Evolutionary conservation across 495 filamentous ascomycete genomes (phyloP), one percentile per base, ranked within the genome.

Genomic region (Aspergillus steynii): DNA sequence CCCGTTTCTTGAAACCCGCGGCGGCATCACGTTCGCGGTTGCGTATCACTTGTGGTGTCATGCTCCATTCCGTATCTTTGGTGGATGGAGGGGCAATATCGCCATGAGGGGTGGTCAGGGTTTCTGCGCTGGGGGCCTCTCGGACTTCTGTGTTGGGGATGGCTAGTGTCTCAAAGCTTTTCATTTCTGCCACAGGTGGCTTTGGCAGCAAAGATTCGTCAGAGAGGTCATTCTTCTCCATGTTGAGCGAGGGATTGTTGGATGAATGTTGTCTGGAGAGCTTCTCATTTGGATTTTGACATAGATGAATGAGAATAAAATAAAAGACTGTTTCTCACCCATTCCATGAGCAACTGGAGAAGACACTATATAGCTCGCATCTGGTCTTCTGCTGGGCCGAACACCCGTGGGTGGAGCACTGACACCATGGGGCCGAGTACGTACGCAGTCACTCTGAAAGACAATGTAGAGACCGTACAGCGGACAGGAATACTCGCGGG

Each of bases 1-100:
- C 61, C 15, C 60, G 57, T n/a, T 46, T 55, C 32, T 68, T 68
- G 60, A 58, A 68, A 0, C 62, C 62, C 5, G 65, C 61, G 7
- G 61, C 49, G 28, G 26, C 58, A 3, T 61, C 60, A 29, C 61
- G 64, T 42, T 63, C 54, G n/a, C 60, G 50, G 47, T 49, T 51
- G 2, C 49, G 46, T n/a, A 56, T 29, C 10, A 62, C 60, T 14
- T 58, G 60, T 3, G 55, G 29, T n/a, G 60, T 53, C 60, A 62
- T 62, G 37, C 50, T 57, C 60, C 60, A 62, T 62, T 58, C 54
- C 5, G 55, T 26, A 37, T 58, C 26, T 25, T 54, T 58, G 53
- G 53, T 37, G 20, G 54, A 55, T 10, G 49, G 8, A 3, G 55
- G 32, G 28, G 54, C 27, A 25, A 34, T 53, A 14, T 58, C 45